Evolutionary conservation across 2,329 filamentous ascomycete genomes (phyloP), one percentile per base, ranked within the genome.

Genomic region (Dactylonectria macrodidyma): DNA sequence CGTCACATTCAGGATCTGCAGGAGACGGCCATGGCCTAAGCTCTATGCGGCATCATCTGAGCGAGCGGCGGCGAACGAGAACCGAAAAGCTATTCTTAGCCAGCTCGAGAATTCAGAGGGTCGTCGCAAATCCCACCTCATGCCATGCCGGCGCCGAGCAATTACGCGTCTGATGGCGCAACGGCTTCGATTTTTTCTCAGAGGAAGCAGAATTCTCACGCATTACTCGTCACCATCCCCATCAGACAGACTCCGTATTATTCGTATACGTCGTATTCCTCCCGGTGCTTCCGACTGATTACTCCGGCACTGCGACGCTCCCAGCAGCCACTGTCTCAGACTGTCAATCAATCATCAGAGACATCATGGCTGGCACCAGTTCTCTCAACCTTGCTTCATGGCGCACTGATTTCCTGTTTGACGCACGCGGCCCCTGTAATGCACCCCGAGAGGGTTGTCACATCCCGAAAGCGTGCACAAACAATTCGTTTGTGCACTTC

Each of bases 81-180:
- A 7, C 26, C 26, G 5, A 12, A 54, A n/a, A 12, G 22, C 62
- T 59, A 74, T 70, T 62, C 69, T 67, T 66, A 71, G 66, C 26
- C 34, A 36, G 51, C 33, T 33, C 22, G 54, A 22, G 22, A 41
- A 44, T 36, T 16, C 12, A 30, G 33, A 19, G 33, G 54, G 22
- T 19, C 26, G 50, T 10, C 10, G 6, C 48, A 5, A 33, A 34
- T 26, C 48, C n/a, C 48, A 34, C 26, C 48, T 52, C 26, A 16
- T 52, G 48, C 16, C 19, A 38, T n/a, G 22, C 33, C 14, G 5
- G 4, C 33, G 30, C n/a, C 30, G 8, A 36, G 33, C 51, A 38
- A 33, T 54, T 54, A 54, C 51, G 51, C 51, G 51, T 54, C 51
- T 47, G 46, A 47, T 47, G 19, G n/a, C 51, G 51, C 34, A 38